A percentile compares a stretch with the other conserved stretches of the same genome.
Conservation (phyloP, 306 rosid species). For the Trifolium pratense region DNA sequence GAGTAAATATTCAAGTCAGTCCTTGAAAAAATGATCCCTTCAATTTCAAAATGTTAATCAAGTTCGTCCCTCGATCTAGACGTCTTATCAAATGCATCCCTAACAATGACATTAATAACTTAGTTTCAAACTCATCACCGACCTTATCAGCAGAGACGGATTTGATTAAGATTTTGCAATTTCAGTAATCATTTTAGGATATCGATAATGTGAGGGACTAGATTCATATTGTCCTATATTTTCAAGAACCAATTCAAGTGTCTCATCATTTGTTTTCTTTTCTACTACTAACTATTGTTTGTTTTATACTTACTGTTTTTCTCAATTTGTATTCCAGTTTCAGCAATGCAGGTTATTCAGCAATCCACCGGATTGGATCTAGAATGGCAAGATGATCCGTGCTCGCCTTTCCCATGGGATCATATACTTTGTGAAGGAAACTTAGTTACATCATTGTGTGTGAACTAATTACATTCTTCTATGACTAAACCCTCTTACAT, state of each 20-base stretch:
- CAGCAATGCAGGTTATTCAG: constrained; percentile 85
- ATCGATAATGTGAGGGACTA: neutral
- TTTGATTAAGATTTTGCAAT: neutral
- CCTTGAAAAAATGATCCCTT: neutral
- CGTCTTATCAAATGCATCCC: too few relatives aligned
- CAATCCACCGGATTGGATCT: constrained; percentile 80
- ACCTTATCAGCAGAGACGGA: neutral
- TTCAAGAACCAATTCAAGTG: neutral
- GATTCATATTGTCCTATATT: neutral
- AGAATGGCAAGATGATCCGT: constrained; percentile 97
- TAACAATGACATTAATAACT: too few relatives aligned
- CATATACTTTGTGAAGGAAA: constrained; percentile 81
- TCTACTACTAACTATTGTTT: constrained; percentile 20
- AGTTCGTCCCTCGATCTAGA: neutral
- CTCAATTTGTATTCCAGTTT: constrained; percentile 64
- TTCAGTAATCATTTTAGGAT: neutral
- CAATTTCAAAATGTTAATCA: neutral
- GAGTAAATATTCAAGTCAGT: neutral
- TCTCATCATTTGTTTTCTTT: neutral
- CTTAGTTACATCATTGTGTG: constrained; percentile 78
- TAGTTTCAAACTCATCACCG: too few relatives aligned
- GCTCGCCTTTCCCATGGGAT: constrained; percentile 81
- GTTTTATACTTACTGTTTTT: constrained; percentile 18
- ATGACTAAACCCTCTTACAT: neutral
- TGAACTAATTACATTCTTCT: neutral